Evolutionary conservation across 768 basidiomycete species (phyloP).

Genomic region (Pulveroboletus frians): DNA sequence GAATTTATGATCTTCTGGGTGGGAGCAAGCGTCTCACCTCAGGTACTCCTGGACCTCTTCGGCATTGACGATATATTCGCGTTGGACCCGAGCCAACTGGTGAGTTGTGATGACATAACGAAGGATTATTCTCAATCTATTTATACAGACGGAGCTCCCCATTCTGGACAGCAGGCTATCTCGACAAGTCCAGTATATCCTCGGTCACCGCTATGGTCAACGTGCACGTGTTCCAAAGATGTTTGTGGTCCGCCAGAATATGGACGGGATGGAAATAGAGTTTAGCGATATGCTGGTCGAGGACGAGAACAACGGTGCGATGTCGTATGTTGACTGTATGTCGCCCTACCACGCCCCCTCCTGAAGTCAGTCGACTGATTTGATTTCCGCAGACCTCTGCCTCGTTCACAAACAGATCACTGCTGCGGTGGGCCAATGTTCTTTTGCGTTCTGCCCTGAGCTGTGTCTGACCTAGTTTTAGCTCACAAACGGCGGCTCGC

Average conservation of each 20-base stretch:
- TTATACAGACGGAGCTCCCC: constrained; percentile 61
- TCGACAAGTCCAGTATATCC: constrained; percentile 77
- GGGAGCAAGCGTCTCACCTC: constrained; percentile 75
- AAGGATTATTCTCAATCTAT: constrained; percentile 3
- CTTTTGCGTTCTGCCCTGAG: background rate
- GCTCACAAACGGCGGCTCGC: constrained; percentile 30
- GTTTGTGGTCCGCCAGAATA: constrained; percentile 81
- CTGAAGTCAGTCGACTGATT: background rate
- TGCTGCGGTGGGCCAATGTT: constrained; percentile 19
- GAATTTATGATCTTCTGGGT: constrained; percentile 88
- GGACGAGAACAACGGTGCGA: constrained; percentile 93
- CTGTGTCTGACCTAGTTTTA: constrained; percentile 8
- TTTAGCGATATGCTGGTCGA: constrained; percentile 97
- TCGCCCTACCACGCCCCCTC: constrained; percentile 10
- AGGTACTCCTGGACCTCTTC: constrained; percentile 77
- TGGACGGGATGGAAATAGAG: constrained; percentile 91
- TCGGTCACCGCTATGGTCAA: constrained; percentile 58
- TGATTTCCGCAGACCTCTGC: constrained; percentile 24
- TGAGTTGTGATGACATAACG: constrained; percentile 30
- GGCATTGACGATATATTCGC: constrained; percentile 73
- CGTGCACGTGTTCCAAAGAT: constrained; percentile 56
- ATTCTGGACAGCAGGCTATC: constrained; percentile 70
- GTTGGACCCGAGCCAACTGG: constrained; percentile 60
- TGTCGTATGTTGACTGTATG: constrained; percentile 89
- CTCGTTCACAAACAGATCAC: constrained; percentile 32